Conservation (phyloP, 2,329 filamentous ascomycete genomes). For the Arthrobotrys megalospora region DNA sequence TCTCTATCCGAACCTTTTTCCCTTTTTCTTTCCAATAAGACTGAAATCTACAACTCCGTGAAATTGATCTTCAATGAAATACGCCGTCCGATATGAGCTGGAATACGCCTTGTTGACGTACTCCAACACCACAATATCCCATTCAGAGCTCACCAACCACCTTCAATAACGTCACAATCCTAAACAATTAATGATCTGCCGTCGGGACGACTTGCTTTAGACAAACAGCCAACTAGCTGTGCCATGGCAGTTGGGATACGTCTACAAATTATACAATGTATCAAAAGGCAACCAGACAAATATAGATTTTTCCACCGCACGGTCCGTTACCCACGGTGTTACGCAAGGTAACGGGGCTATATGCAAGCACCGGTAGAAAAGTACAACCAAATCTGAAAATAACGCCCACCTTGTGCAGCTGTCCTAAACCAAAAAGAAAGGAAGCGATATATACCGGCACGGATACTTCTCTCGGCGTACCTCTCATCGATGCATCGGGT, state of each 20-base stretch:
- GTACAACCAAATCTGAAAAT: conserved; percentile 26
- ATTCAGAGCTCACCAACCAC: conserved; percentile 7
- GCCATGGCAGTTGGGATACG: conserved; percentile 10
- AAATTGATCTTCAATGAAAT: background rate
- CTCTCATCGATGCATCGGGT: background rate
- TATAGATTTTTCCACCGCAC: conserved; percentile 8
- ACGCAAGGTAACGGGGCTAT: conserved; percentile 43
- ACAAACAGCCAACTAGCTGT: background rate
- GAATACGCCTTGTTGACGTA: conserved; percentile 57
- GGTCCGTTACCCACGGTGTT: conserved; percentile 21
- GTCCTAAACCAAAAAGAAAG: conserved; percentile 4
- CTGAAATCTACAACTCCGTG: background rate
- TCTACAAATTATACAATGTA: background rate
- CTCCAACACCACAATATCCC: conserved; percentile 2
- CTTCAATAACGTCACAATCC: background rate
- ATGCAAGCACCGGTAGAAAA: conserved; percentile 19
- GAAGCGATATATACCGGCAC: conserved; percentile 19
- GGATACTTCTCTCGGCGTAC: conserved; percentile 19
- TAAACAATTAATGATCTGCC: conserved; percentile 17
- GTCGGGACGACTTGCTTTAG: conserved; percentile 19
- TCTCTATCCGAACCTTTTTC: conserved; percentile 1
- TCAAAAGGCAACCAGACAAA: background rate
- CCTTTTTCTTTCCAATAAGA: background rate
- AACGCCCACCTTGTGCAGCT: conserved; percentile 4
- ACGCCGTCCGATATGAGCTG: conserved; percentile 13